Base-by-base conservation (phyloP, 1,139 yeast genomes). In the Geotrichum candidum region DNA sequence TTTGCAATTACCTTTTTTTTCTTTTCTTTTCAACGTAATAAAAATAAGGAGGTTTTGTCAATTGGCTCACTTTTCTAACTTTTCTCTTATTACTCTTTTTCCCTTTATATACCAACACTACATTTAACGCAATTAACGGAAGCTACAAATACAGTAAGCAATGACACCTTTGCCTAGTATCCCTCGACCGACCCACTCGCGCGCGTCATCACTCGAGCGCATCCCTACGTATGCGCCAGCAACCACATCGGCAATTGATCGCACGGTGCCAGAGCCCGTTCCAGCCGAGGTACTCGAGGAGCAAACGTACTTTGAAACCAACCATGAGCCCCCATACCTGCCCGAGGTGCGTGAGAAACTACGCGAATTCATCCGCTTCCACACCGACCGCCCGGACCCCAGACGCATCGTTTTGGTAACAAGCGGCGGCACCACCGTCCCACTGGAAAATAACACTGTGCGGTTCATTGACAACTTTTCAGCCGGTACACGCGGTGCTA, bases 401-500 rank as follows among this genome's bases (percentile, higher is more conserved):
- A 13, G 25, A 27, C 38, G 29, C 18, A 22, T 45, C n/a, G 57
- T 85, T 94, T 15, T 41, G 46, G 46, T 41, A 2, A 41, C 46
- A 2, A 41, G 46, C 11, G 99, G 99, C n/a, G 99, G 99, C 46
- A 94, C 99, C 0, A 92, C 98, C 0, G 99, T 95, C 0, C 99
- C 99, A 0, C 78, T 94, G 67, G 99, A 94, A 70, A 91, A 91
- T 75, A 94, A 95, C 71, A 95, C 99, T 0, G 99, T 94, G 18
- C 76, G 99, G 62, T 94, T 94, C 75, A 91, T 94, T 71, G 99
- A 95, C 74, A 94, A 94, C 72, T 95, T 95, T 74, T 87, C 96
- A 68, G 98, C 98, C 35, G 99, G 99, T 29, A 94, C 98, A 0
- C 83, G 99, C 74, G 99, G 99, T 61, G 96, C 99, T 10, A 87